Base-by-base conservation (phyloP, 768 basidiomycete genomes). In the Neoboletus subvelutipes region DNA sequence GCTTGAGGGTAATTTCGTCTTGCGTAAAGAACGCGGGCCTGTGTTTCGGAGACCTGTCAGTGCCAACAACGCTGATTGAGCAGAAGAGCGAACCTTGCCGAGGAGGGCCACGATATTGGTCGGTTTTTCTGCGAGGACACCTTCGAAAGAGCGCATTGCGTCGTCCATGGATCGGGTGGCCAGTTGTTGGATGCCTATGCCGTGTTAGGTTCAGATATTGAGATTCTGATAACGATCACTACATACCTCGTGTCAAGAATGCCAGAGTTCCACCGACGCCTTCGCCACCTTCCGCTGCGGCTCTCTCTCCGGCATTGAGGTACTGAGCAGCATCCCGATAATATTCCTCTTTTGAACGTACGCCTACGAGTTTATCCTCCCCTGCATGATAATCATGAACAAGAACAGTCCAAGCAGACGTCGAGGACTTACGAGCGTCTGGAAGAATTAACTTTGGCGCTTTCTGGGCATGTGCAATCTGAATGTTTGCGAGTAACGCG, bases 1-100 rank as follows among this genome's bases (percentile, higher is more conserved):
- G 97, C 88, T 45, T 88, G 85, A 26, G 85, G 80, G 64, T 84
- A 92, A 62, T 87, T 83, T 43, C 91, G 81, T 51, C 86, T 80
- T 10, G 90, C 84, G 67, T 94, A 95, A 13, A 91, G 77, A 53
- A 97, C 90, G 52, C 95, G 83, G 1, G 90, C 96, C 87, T 93
- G 6, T 34, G 7, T 37, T 42, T 20, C 24, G 4, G 11, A 20
- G 5, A 29, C 42, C 9, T n/a, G 34, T 64, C 48, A 64, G 50
- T 26, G 45, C 45, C 20, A 28, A 13, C 26, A n/a, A 20, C 17
- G 6, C 31, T 1, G 39, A 6, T 7, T 7, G 22, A 24, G 5
- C 12, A 9, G 15, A 28, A 45, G 33, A 12, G 66, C 73, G 29
- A 47, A 89, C 93, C 77, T 95, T 93, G 53, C 94, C 94, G 10